These are phyloP conservation scores for Ophiostoma ulmi DNA, from an alignment of 2,329 filamentous ascomycete genomes.

Conservation along the genomic window DNA sequence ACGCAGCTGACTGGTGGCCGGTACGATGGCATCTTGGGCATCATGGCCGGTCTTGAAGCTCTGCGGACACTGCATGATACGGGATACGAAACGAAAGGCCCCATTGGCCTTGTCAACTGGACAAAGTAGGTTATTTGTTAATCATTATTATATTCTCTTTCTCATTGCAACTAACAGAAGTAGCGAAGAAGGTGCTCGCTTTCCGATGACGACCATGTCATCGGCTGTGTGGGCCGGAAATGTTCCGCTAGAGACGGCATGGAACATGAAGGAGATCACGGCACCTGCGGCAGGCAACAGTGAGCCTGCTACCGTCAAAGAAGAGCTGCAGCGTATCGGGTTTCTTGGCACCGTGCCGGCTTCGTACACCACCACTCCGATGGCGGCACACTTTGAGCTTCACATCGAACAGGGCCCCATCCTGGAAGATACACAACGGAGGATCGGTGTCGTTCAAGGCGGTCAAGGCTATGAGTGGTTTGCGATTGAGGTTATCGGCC, in stretches of 20 bases:
- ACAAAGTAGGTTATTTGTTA: conserved; percentile 50
- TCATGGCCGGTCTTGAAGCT: conserved; percentile 68
- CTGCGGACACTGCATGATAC: conserved; percentile 63
- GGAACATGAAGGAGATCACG: conserved; percentile 55
- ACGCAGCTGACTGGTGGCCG: conserved; percentile 60
- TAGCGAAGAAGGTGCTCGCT: conserved; percentile 75
- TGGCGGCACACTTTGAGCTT: conserved; percentile 75
- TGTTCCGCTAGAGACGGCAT: conserved; percentile 57
- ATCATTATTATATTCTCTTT: background rate
- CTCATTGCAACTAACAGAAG: background rate
- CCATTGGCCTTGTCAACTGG: conserved; percentile 73
- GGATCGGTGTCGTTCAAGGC: conserved; percentile 65
- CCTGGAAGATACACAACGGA: conserved; percentile 57
- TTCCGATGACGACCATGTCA: conserved; percentile 67
- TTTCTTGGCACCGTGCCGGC: conserved; percentile 59
- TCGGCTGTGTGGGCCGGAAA: conserved; percentile 71
- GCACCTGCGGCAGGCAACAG: conserved; percentile 34
- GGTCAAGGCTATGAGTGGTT: conserved; percentile 74
- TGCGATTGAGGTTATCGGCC: conserved; percentile 59
- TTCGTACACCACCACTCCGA: conserved; percentile 54
- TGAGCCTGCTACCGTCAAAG: conserved; percentile 56
- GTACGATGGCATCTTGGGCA: conserved; percentile 73
- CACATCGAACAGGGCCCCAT: conserved; percentile 82
- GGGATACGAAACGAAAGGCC: conserved; percentile 61
- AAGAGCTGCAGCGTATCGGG: conserved; percentile 65